Conservation (phyloP, 1,139 yeast species). For the Meyerozyma athensensis region DNA sequence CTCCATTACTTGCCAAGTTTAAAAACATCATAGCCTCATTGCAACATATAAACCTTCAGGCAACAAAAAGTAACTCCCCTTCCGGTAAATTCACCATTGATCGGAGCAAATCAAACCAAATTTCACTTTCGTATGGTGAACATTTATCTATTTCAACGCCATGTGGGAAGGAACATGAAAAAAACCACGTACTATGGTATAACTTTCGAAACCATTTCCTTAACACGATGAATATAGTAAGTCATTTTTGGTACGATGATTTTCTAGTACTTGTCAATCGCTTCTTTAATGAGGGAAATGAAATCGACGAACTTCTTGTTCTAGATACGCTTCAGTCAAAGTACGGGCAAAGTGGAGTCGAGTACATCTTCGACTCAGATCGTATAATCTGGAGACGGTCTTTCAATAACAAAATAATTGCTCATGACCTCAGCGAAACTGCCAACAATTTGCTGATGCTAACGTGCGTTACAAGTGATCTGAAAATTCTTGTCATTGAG, state of each 20-base stretch:
- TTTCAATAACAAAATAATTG: conserved; percentile 26
- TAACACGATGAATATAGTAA: conserved; percentile 31
- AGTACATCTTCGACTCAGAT: conserved; percentile 35
- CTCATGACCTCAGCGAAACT: conserved; percentile 18
- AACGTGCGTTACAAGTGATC: conserved; percentile 28
- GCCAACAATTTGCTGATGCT: conserved; percentile 16
- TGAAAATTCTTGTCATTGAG: conserved; percentile 29
- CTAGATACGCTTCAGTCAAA: conserved; percentile 30
- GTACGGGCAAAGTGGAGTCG: conserved; percentile 34
- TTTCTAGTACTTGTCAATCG: conserved; percentile 34
- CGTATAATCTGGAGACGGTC: conserved; percentile 38
- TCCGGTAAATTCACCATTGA: conserved; percentile 22
- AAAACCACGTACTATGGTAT: conserved; percentile 39
- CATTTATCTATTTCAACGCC: conserved; percentile 37
- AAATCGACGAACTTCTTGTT: conserved; percentile 36
- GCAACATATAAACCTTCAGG: conserved; percentile 18
- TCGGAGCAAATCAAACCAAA: conserved; percentile 24
- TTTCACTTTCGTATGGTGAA: conserved; percentile 28
- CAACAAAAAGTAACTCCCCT: conserved; percentile 12
- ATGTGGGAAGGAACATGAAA: conserved; percentile 17
- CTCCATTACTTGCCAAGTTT: conserved; percentile 30
- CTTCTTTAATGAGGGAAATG: conserved; percentile 16
- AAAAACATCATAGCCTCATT: conserved; percentile 22
- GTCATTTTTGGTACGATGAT: conserved; percentile 35
- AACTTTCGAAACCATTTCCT: conserved; percentile 31